These are phyloP conservation scores for Hibiscus tridactylites DNA, from an alignment of 345 rosid species.

Conservation along the genomic window DNA sequence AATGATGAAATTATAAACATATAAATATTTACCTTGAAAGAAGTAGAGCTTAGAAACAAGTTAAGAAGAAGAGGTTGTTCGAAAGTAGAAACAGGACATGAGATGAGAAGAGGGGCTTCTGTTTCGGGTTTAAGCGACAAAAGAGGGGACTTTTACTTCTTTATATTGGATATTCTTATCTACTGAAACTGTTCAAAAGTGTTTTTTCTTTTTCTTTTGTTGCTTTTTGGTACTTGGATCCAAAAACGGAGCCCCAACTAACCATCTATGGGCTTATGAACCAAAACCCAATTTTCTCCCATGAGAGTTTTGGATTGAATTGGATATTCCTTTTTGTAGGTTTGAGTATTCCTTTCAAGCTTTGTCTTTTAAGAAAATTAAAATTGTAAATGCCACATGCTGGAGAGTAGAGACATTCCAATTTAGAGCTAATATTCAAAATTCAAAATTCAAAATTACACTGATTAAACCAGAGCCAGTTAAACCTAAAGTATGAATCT, in stretches of 20 bases:
- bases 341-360: too few species aligned
- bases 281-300: not conserved
- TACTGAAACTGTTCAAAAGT: not conserved
- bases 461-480: too few species aligned
- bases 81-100: not conserved
- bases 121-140: not conserved
- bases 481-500: not conserved
- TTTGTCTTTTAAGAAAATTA: too few species aligned
- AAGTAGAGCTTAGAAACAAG: not conserved
- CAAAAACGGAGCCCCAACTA: not conserved
- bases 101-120: not conserved
- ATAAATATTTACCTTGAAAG: not conserved
- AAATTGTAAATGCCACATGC: too few species aligned
- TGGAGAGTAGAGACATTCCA: too few species aligned
- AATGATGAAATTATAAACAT: slow-evolving; percentile 1
- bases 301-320: too few species aligned
- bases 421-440: too few species aligned
- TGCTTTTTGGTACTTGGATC: not conserved
- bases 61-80: not conserved
- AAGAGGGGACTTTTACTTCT: not conserved
- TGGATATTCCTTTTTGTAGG: too few species aligned
- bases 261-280: not conserved
- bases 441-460: too few species aligned
- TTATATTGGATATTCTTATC: not conserved
- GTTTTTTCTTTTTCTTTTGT: not conserved